Percentiles rank a stretch among this genome's conserved stretches.
phyloP scores from a whole-genome alignment of 768 basidiomycete species.

The Amyloporia xantha region DNA sequence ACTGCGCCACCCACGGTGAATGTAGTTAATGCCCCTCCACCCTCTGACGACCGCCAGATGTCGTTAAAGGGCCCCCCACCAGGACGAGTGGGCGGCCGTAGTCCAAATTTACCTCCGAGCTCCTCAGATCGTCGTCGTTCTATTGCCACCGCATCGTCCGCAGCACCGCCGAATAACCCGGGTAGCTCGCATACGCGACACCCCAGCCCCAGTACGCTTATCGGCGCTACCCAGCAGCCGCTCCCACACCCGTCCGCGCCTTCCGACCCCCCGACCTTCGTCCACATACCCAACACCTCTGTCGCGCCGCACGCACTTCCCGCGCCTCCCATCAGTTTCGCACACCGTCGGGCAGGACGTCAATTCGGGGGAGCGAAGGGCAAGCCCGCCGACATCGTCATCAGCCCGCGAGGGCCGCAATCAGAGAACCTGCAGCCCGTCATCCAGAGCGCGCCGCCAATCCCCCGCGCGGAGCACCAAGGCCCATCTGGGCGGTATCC shows the following conservation, averaged over 20 bases:
- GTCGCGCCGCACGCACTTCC: conserved; percentile 40
- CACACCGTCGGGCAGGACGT: conserved; percentile 63
- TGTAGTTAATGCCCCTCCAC: conserved; percentile 15
- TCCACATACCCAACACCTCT: conserved; percentile 22
- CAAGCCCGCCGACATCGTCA: conserved; percentile 76
- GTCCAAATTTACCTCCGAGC: conserved; percentile 27
- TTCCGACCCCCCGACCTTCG: conserved; percentile 15
- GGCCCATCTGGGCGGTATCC: conserved; percentile 32
- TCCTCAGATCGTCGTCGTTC: conserved; percentile 21
- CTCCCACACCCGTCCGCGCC: conserved; percentile 19
- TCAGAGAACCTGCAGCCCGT: conserved; percentile 54
- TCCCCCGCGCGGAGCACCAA: conserved; percentile 37
- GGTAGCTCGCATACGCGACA: conserved; percentile 31
- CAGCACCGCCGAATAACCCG: conserved; percentile 22
- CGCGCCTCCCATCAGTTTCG: conserved; percentile 72
- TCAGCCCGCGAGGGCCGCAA: conserved; percentile 57
- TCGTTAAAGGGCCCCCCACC: background rate
- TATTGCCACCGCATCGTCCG: conserved; percentile 18
- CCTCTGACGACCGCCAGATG: conserved; percentile 6
- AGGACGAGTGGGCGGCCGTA: conserved; percentile 23
- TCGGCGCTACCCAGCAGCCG: conserved; percentile 19
- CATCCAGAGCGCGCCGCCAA: conserved; percentile 73
- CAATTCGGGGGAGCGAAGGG: conserved; percentile 48
- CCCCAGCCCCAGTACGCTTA: conserved; percentile 19
- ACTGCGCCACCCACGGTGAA: conserved; percentile 21